These are phyloP conservation scores for Leccinum fuscescens DNA, from an alignment of 1,284 basidiomycete genomes.

Conservation along the genomic window DNA sequence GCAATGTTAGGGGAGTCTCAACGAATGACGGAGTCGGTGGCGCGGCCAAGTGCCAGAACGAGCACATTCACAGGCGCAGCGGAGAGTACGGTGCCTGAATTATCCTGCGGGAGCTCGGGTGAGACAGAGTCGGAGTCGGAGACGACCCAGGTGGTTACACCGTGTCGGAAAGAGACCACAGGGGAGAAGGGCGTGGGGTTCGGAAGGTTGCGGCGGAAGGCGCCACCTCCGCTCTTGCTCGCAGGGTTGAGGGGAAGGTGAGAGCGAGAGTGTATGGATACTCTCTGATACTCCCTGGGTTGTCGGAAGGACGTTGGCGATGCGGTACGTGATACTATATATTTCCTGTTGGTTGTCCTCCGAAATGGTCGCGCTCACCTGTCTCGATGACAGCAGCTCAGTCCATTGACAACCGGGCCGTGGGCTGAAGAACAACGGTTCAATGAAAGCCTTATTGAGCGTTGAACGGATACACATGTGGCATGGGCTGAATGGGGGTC, in stretches of 20 bases:
- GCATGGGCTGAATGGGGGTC: not conserved
- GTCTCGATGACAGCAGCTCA: constrained; percentile 1
- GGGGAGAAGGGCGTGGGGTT: constrained; percentile 8
- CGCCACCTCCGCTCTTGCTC: not conserved
- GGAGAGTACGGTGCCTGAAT: constrained; percentile 6
- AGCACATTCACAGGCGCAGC: not conserved
- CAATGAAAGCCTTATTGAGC: not conserved
- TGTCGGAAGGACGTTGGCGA: not conserved
- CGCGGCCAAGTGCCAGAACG: not conserved
- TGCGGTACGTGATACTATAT: constrained; percentile 6
- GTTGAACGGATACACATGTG: not conserved
- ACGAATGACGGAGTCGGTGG: not conserved
- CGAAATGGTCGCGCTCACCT: not conserved
- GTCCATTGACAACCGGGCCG: not conserved
- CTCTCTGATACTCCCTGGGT: not conserved
- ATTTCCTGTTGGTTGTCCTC: not conserved
- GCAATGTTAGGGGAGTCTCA: not conserved
- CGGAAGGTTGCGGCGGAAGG: constrained; percentile 5
- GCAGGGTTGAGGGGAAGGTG: not conserved
- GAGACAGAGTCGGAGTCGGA: constrained; percentile 10
- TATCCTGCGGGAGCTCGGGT: constrained; percentile 17
- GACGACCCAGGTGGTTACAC: not conserved
- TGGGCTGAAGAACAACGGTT: constrained; percentile 15
- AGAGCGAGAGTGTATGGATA: not conserved
- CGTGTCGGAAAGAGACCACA: not conserved